A percentile compares a stretch with the other conserved stretches of the same genome.
These are phyloP conservation scores for Kwoniella newhampshirensis DNA, from an alignment of 768 basidiomycete genomes.

Conservation along the genomic window DNA sequence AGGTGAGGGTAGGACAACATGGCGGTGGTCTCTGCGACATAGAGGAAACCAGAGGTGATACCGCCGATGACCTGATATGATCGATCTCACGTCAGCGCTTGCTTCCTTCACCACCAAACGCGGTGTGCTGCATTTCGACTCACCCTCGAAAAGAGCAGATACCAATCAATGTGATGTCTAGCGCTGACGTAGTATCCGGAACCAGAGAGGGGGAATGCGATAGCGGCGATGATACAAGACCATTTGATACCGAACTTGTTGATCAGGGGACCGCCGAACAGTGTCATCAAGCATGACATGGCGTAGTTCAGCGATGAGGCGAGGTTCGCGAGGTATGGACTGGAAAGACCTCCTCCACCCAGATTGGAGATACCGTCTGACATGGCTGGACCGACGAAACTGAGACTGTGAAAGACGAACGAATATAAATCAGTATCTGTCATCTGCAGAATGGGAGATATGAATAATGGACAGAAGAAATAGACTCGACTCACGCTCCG, in stretches of 20 bases:
- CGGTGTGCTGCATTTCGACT: no score
- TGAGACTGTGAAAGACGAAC: neutral
- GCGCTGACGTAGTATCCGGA: conserved; percentile 18
- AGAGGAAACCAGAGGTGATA: conserved; percentile 18
- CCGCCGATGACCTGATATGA: neutral
- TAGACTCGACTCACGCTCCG: conserved; percentile 8
- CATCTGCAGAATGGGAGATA: no score
- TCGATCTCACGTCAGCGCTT: no score
- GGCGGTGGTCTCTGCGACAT: conserved; percentile 30
- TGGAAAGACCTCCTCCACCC: conserved; percentile 26
- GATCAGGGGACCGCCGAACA: conserved; percentile 41
- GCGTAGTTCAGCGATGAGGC: conserved; percentile 22
- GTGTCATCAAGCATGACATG: conserved; percentile 15
- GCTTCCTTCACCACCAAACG: no score
- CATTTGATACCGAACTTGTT: conserved; percentile 41
- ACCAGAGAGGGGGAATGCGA: conserved; percentile 27
- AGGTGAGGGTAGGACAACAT: conserved; percentile 27
- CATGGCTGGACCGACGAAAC: conserved; percentile 20
- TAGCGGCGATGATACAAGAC: conserved; percentile 29
- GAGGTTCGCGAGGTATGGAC: conserved; percentile 29
- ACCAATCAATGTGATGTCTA: neutral
- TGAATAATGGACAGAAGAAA: no score
- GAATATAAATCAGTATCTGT: no score
- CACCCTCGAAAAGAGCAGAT: neutral
- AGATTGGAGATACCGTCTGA: conserved; percentile 19